These are phyloP conservation scores for Claviceps sp. DNA, from an alignment of 2,329 filamentous ascomycete species.

Conservation along the genomic window DNA sequence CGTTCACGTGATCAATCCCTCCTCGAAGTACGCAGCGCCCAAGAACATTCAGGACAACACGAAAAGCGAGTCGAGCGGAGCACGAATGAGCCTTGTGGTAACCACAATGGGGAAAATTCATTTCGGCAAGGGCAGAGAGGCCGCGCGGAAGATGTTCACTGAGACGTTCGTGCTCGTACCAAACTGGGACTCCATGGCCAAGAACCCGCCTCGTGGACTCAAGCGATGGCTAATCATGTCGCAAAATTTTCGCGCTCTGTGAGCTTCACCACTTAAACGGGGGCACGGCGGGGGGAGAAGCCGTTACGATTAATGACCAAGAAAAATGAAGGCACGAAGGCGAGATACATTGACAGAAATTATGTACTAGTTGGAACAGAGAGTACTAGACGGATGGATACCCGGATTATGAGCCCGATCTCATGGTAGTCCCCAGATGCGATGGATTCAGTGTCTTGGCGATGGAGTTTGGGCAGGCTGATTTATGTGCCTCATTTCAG, in stretches of 20 bases:
- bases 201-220: constrained; percentile 37
- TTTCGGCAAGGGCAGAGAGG: constrained; percentile 49
- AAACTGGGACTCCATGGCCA: constrained; percentile 47
- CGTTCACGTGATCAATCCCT: constrained; percentile 62
- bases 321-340: background rate
- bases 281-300: background rate
- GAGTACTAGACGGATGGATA: background rate
- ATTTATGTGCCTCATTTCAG: background rate
- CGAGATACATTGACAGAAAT: background rate
- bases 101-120: constrained; percentile 60
- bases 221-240: constrained; percentile 55
- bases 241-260: constrained; percentile 55
- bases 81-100: constrained; percentile 57
- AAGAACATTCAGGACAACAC: constrained; percentile 27
- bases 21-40: constrained; percentile 44
- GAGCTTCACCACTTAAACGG: constrained; percentile 4
- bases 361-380: too few relatives aligned
- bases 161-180: constrained; percentile 74
- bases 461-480: background rate
- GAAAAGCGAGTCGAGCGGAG: constrained; percentile 34
- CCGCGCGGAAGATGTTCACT: constrained; percentile 56
- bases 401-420: background rate
- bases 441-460: background rate
- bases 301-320: constrained; percentile 3
- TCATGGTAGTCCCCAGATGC: background rate